Base-by-base conservation (phyloP, 768 basidiomycete species). In the Termitomyces heimii region DNA sequence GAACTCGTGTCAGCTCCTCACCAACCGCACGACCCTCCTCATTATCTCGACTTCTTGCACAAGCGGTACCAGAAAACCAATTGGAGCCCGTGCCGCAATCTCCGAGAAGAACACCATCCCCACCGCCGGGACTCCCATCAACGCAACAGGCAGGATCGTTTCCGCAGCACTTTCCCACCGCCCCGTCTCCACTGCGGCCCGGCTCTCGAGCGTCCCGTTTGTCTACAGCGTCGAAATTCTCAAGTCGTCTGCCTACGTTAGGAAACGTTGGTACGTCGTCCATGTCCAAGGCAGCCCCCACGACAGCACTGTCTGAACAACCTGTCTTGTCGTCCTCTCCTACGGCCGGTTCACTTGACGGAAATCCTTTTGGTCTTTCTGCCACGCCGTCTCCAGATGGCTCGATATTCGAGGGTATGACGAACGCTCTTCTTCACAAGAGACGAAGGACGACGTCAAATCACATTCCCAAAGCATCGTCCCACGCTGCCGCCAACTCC, bases 1-100 rank as follows among this genome's bases (percentile, higher is more conserved):
- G 88, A 12, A 71, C 79, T 5, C 80, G 89, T 43, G 74, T 86
- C 20, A 85, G 82, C 61, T 86, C 87, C 14, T 84, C 86, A 8
- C 85, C 86, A 5, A 75, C 78, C 13, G 85, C 83, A 5, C 86
- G 89, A 12, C 89, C 86, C 1, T 92, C 90, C 6, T 91, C 89
- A 3, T 75, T 93, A 58, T 92, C 90, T 14, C 82, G 88, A 28
- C 73, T 93, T 4, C 75, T 92, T 24, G 90, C 90, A 0, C 90
- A 92, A 63, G 91, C 90, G 4, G 71, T 77, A 20, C 66, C 75
- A 24, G 81, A 85, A 63, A 63, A 62, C 24, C 58, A 66, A 49
- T 55, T 62, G 44, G 63, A 67, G 12, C 66, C 32, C 42, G 66
- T 60, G 57, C 66, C 45, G 49, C 52, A 65, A 59, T 61, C 71